Conservation (phyloP, 768 basidiomycete genomes). For the Melanogaster broomeanus region DNA sequence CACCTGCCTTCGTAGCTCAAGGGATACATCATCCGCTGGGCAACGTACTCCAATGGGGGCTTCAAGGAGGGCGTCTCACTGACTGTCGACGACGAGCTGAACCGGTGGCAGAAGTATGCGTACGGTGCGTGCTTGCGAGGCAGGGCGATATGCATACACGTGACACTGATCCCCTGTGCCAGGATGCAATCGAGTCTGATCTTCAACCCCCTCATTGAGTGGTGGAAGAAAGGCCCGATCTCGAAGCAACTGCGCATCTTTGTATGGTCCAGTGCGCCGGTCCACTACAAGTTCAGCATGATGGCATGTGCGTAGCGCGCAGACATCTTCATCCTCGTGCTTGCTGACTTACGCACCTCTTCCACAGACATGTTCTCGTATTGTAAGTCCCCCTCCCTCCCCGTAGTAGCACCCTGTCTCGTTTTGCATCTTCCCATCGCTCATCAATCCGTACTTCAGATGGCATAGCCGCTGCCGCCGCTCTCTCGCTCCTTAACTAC, state of each 20-base stretch:
- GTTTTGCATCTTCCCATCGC: neutral
- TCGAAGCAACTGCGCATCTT: slow-evolving; percentile 78
- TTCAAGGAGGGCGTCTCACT: slow-evolving; percentile 94
- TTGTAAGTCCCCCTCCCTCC: slow-evolving; percentile 36
- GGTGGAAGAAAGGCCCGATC: slow-evolving; percentile 81
- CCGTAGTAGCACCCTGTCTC: neutral
- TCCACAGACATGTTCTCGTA: slow-evolving; percentile 51
- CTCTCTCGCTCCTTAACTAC: slow-evolving; percentile 74
- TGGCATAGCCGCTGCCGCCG: slow-evolving; percentile 67
- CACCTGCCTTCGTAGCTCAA: slow-evolving; percentile 27
- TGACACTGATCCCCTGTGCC: slow-evolving; percentile 29
- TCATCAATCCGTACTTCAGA: slow-evolving; percentile 20
- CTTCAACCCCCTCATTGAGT: slow-evolving; percentile 80
- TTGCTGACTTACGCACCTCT: slow-evolving; percentile 1
- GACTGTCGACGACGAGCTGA: slow-evolving; percentile 88
- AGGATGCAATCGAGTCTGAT: slow-evolving; percentile 57
- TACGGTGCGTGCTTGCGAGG: slow-evolving; percentile 54
- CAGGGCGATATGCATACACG: neutral
- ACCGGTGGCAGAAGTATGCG: slow-evolving; percentile 90
- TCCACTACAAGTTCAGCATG: slow-evolving; percentile 79
- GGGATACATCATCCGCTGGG: slow-evolving; percentile 49
- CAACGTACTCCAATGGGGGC: slow-evolving; percentile 81
- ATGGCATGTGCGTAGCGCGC: slow-evolving; percentile 46
- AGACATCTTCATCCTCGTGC: neutral
- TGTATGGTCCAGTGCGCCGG: slow-evolving; percentile 72